phyloP scores from a whole-genome alignment of 1,284 basidiomycete genomes.

The Thelephora terrestris region DNA sequence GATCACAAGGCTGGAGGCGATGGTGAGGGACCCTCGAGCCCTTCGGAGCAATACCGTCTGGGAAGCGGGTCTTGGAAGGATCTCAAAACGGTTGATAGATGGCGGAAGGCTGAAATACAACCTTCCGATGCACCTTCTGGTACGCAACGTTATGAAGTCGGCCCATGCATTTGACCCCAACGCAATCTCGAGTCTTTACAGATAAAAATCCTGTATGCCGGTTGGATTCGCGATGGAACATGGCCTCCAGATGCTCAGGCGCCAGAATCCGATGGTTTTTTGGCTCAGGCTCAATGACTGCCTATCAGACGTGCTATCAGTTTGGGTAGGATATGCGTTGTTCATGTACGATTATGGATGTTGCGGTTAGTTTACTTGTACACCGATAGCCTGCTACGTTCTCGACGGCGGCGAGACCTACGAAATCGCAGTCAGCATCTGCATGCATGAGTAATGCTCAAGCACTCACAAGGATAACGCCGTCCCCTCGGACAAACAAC shows the following conservation, averaged over 20 bases:
- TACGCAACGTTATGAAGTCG: constrained; percentile 26
- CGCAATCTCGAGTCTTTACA: constrained; percentile 18
- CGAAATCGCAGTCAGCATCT: constrained; percentile 7
- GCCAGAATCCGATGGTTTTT: constrained; percentile 46
- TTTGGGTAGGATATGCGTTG: too few species aligned
- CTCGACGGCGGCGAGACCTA: constrained; percentile 71
- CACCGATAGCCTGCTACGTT: constrained; percentile 20
- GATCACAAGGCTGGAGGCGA: constrained; percentile 39
- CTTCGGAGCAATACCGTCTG: constrained; percentile 43
- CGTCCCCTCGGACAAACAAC: constrained; percentile 96
- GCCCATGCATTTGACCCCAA: neutral
- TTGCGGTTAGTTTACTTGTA: too few species aligned
- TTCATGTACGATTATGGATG: too few species aligned
- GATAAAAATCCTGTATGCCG: constrained; percentile 62
- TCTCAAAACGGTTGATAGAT: constrained; percentile 50
- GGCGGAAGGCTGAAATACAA: constrained; percentile 47
- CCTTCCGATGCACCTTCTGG: constrained; percentile 51
- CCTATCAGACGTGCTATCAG: constrained; percentile 1
- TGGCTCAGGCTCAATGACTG: neutral
- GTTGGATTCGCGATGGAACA: constrained; percentile 64
- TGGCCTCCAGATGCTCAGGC: constrained; percentile 54
- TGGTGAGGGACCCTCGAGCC: constrained; percentile 39
- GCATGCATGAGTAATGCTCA: neutral
- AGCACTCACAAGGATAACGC: constrained; percentile 75
- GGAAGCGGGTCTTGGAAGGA: constrained; percentile 43